A percentile compares a stretch with the other conserved stretches of the same genome.
These are phyloP conservation scores for Diatrype stigma DNA, from an alignment of 2,329 filamentous ascomycete genomes.

Conservation along the genomic window DNA sequence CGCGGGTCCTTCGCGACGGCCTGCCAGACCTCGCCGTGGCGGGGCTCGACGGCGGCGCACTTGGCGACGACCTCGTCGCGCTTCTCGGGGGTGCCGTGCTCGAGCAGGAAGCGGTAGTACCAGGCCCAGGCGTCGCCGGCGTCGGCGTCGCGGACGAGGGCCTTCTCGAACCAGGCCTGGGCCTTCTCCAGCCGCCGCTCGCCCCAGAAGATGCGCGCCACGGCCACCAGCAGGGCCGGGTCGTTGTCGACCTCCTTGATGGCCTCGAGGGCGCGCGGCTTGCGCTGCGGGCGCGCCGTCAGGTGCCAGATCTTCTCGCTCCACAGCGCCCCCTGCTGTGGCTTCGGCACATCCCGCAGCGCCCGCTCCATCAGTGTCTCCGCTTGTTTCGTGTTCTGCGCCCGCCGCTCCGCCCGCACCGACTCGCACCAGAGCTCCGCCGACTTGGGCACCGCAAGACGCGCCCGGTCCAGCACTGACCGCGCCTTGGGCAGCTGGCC, in stretches of 20 bases:
- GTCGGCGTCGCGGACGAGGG: conserved; percentile 81
- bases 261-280: conserved; percentile 84
- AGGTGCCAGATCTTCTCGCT: conserved; percentile 94
- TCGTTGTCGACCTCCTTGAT: conserved; percentile 97
- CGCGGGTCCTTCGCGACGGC: conserved; percentile 76
- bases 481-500: conserved; percentile 87
- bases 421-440: conserved; percentile 87
- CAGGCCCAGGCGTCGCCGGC: conserved; percentile 93
- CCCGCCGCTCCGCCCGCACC: conserved; percentile 86
- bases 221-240: conserved; percentile 80
- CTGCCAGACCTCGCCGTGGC: conserved; percentile 92
- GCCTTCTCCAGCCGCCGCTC: conserved; percentile 92
- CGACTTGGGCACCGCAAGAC: conserved; percentile 81
- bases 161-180: conserved; percentile 96
- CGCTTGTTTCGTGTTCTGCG: conserved; percentile 77
- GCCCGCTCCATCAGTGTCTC: conserved; percentile 91
- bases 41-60: conserved; percentile 77
- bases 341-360: conserved; percentile 79
- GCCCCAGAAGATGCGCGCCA: conserved; percentile 93
- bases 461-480: conserved; percentile 86
- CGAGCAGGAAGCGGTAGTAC: conserved; percentile 90
- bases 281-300: conserved; percentile 85
- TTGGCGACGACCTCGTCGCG: conserved; percentile 76
- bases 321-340: conserved; percentile 75
- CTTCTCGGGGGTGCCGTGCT: conserved; percentile 96